Percentiles rank a stretch among this genome's conserved stretches.
Conservation (phyloP, 768 basidiomycete species). For the Lactarius evosmus region DNA sequence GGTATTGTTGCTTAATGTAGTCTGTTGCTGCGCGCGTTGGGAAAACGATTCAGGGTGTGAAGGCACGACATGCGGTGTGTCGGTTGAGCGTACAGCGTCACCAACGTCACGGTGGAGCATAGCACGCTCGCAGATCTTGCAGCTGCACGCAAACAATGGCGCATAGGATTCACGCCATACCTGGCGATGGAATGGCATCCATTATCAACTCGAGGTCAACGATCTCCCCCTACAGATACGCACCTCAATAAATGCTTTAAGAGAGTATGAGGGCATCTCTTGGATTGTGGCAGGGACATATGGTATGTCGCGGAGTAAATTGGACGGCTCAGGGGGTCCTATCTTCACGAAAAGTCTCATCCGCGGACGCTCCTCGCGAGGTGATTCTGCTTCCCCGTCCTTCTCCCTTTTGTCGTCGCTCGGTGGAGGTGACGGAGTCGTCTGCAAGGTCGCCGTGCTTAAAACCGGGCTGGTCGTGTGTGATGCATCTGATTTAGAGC, state of each 20-base stretch:
- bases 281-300: constrained; percentile 61
- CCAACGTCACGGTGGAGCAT: constrained; percentile 49
- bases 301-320: constrained; percentile 62
- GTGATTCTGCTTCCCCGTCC: constrained; percentile 34
- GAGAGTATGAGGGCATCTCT: constrained; percentile 40
- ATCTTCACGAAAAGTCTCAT: constrained; percentile 41
- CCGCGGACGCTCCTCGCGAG: constrained; percentile 29
- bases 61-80: constrained; percentile 31
- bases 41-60: constrained; percentile 29
- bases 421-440: constrained; percentile 76
- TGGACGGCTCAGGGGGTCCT: constrained; percentile 61
- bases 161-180: constrained; percentile 73
- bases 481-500: constrained; percentile 50
- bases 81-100: constrained; percentile 32
- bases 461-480: constrained; percentile 70
- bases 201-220: not conserved
- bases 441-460: constrained; percentile 69
- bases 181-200: constrained; percentile 36
- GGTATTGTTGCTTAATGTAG: constrained; percentile 26
- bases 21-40: constrained; percentile 15
- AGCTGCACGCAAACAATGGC: constrained; percentile 68
- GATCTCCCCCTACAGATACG: constrained; percentile 31
- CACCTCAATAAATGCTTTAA: constrained; percentile 52
- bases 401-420: constrained; percentile 39
- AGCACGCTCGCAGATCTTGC: constrained; percentile 70